These are phyloP conservation scores for Acrocalymma vagum DNA, from an alignment of 2,329 filamentous ascomycete species.

Conservation along the genomic window DNA sequence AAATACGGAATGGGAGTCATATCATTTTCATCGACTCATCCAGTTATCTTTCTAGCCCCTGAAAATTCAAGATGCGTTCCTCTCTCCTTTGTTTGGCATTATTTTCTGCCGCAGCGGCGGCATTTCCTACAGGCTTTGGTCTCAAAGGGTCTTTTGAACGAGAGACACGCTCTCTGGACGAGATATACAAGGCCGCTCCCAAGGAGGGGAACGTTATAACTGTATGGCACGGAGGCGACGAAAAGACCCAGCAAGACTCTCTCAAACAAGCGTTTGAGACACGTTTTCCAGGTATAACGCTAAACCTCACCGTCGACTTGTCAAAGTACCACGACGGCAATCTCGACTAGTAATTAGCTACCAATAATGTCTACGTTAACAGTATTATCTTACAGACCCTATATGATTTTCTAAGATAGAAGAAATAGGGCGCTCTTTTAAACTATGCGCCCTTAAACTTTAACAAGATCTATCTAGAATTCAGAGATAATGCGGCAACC, in stretches of 20 bases:
- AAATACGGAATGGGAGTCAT: no score
- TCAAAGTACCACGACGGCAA: slow-evolving; percentile 62
- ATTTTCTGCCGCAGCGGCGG: no score
- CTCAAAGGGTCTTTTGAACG: no score
- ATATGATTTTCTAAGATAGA: slow-evolving; percentile 61
- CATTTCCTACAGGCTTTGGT: no score
- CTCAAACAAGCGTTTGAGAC: slow-evolving; percentile 54
- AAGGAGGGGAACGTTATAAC: slow-evolving; percentile 55
- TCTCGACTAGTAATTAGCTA: slow-evolving; percentile 55
- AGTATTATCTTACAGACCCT: slow-evolving; percentile 58
- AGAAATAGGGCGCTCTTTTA: slow-evolving; percentile 53
- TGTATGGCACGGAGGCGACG: slow-evolving; percentile 57
- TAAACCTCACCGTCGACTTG: slow-evolving; percentile 62
- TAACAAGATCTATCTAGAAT: slow-evolving; percentile 49
- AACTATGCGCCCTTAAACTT: slow-evolving; percentile 58
- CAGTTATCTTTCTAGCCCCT: no score
- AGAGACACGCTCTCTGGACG: slow-evolving; percentile 57
- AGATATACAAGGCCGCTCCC: slow-evolving; percentile 58
- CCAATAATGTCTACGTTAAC: slow-evolving; percentile 43
- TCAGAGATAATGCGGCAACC: slow-evolving; percentile 51
- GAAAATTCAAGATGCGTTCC: no score
- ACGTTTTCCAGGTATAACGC: slow-evolving; percentile 56
- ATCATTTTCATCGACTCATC: no score
- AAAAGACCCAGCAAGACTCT: slow-evolving; percentile 45
- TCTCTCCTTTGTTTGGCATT: no score